Evolutionary conservation across 441 rosid species (phyloP).

Genomic region (Biscutella laevigata): DNA sequence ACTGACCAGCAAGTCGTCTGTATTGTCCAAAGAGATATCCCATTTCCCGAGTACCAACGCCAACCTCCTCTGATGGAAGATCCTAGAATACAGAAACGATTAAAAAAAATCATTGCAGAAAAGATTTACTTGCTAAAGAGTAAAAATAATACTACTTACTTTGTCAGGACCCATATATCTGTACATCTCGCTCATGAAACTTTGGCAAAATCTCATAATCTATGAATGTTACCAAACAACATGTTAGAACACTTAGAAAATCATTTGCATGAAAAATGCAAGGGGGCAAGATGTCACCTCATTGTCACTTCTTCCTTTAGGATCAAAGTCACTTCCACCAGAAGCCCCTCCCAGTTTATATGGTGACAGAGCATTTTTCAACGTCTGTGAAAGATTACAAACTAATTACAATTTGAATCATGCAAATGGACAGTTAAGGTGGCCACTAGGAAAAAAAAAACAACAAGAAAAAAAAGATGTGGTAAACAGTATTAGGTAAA

Average conservation of each 20-base stretch:
- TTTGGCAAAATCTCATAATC: conserved; percentile 98
- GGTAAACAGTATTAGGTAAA: background rate
- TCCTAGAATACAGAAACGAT: conserved; percentile 36
- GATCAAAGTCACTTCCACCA: conserved; percentile 99
- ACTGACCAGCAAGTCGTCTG: conserved; percentile 90
- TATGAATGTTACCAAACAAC: conserved; percentile 31
- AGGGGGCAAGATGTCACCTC: conserved; percentile 47
- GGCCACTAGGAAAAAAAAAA: background rate
- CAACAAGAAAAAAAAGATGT: background rate
- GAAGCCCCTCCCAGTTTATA: conserved; percentile 98
- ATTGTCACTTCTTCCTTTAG: conserved; percentile 94
- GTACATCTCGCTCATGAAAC: conserved; percentile 92
- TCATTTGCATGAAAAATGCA: conserved; percentile 6
- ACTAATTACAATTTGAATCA: background rate
- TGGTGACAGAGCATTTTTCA: conserved; percentile 90
- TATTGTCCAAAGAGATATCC: conserved; percentile 97
- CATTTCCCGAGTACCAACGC: conserved; percentile 97
- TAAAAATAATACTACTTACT: conserved; percentile 33
- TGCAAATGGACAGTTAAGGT: background rate
- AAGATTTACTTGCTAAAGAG: background rate
- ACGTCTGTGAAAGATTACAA: conserved; percentile 45
- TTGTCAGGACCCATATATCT: conserved; percentile 90
- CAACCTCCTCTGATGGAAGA: conserved; percentile 98
- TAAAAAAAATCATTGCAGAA: background rate
- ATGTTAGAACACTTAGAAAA: conserved; percentile 9